phyloP scores from a whole-genome alignment of 352 stramenopile species.

The Chrysophaeum taylorii region DNA sequence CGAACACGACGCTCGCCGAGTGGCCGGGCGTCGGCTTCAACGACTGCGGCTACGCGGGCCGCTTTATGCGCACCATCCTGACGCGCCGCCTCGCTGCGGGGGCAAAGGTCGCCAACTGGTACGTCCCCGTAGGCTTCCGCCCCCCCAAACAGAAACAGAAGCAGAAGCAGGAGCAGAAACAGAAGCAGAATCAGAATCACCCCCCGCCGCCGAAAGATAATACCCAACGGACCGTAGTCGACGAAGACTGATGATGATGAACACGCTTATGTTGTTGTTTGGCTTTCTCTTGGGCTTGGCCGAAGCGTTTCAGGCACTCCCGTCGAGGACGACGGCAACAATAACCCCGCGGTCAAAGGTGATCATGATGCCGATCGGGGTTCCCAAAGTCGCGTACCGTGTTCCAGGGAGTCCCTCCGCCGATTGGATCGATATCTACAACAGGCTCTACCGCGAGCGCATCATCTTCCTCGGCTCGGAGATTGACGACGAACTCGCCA shows the following conservation, averaged over 20 bases:
- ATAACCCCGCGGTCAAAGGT: conserved; percentile 34
- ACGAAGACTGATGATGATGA: too few species aligned
- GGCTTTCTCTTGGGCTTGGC: too few species aligned
- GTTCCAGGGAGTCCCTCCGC: conserved; percentile 53
- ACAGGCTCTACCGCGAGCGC: conserved; percentile 65
- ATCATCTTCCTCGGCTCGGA: conserved; percentile 89
- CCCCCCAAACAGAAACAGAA: too few species aligned
- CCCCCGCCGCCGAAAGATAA: too few species aligned
- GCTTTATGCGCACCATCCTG: background rate
- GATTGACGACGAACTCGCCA: conserved; percentile 64
- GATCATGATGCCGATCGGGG: conserved; percentile 71
- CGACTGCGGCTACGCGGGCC: background rate
- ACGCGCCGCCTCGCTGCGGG: background rate
- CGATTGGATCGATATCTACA: conserved; percentile 77
- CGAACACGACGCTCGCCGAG: background rate
- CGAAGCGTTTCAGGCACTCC: too few species aligned
- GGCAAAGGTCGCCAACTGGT: background rate
- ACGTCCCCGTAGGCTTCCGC: too few species aligned
- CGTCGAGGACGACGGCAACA: too few species aligned
- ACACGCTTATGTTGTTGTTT: too few species aligned
- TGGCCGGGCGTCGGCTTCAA: background rate
- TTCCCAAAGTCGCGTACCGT: conserved; percentile 59
- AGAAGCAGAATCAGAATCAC: too few species aligned
- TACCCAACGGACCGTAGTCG: too few species aligned
- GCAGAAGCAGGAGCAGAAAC: too few species aligned